These are phyloP conservation scores for Euphorbia pulcherrima DNA, from an alignment of 345 rosid species.

Conservation along the genomic window DNA sequence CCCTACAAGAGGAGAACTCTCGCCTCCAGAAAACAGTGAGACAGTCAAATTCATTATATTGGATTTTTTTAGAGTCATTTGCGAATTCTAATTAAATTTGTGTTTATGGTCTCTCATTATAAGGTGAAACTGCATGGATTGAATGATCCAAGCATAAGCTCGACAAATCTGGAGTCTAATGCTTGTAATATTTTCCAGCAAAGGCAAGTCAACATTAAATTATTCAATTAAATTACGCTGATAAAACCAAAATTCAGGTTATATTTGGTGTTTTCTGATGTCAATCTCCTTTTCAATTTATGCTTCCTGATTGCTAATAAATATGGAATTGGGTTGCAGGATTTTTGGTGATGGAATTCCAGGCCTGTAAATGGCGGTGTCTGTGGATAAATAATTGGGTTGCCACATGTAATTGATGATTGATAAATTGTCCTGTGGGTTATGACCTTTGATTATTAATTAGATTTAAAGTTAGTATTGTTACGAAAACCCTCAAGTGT, in stretches of 20 bases:
- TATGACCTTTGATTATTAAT: too few species aligned
- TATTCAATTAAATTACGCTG: background rate
- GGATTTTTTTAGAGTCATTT: background rate
- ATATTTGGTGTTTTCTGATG: background rate
- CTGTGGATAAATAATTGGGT: background rate
- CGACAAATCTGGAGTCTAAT: constrained; percentile 15
- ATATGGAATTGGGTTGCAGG: constrained; percentile 18
- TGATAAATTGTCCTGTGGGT: background rate
- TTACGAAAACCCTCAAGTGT: background rate
- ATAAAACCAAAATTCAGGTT: too few species aligned
- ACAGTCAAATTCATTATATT: background rate
- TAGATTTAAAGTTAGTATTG: background rate
- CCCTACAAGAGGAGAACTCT: constrained; percentile 47
- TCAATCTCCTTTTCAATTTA: too few species aligned
- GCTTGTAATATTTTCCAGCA: constrained; percentile 15
- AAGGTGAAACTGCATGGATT: constrained; percentile 31
- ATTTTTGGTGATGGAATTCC: constrained; percentile 10
- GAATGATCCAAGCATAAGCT: constrained; percentile 21
- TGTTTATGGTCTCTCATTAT: background rate
- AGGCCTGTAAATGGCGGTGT: background rate
- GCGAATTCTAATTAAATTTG: background rate
- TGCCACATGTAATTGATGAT: background rate
- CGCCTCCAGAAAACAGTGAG: constrained; percentile 49
- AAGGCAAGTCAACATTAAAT: constrained; percentile 15
- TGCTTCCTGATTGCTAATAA: background rate